Evolutionary conservation across 106 monocot species (phyloP).

Genomic region (Phalaenopsis equestris): DNA sequence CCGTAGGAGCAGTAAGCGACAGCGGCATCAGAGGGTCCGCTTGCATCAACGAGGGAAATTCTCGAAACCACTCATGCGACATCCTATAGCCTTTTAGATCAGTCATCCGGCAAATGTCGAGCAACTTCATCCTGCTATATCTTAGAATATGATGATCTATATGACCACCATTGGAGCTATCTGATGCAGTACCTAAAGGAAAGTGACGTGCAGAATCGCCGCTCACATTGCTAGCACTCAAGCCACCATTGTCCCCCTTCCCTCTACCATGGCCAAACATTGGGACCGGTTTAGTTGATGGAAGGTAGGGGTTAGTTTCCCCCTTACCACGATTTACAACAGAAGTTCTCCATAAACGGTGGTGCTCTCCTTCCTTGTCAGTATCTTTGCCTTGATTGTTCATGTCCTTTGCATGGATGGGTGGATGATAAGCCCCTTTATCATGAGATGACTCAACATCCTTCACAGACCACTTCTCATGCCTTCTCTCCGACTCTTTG

Average conservation of each 20-base stretch:
- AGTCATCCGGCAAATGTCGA: slow-evolving; percentile 77
- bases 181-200: slow-evolving; percentile 26
- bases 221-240: slow-evolving; percentile 10
- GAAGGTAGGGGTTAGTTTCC: slow-evolving; percentile 30
- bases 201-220: slow-evolving; percentile 17
- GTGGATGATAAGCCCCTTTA: slow-evolving; percentile 23
- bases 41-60: slow-evolving; percentile 63
- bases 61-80: slow-evolving; percentile 32
- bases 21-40: slow-evolving; percentile 58
- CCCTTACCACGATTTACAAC: slow-evolving; percentile 52
- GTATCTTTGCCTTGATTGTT: slow-evolving; percentile 46
- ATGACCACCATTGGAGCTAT: slow-evolving; percentile 36
- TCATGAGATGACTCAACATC: slow-evolving; percentile 27
- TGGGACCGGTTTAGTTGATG: slow-evolving; percentile 27
- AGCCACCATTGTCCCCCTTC: slow-evolving; percentile 49
- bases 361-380: slow-evolving; percentile 69
- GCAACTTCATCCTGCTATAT: slow-evolving; percentile 85
- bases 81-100: slow-evolving; percentile 38
- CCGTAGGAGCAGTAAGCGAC: slow-evolving; percentile 57
- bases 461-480: slow-evolving; percentile 62
- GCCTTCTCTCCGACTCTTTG: slow-evolving; percentile 59
- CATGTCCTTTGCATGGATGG: slow-evolving; percentile 35
- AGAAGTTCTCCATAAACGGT: slow-evolving; percentile 75
- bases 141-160: slow-evolving; percentile 32
- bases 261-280: slow-evolving; percentile 57